These are phyloP conservation scores for Phytophthora citricola DNA, from an alignment of 352 stramenopile species.

Conservation along the genomic window DNA sequence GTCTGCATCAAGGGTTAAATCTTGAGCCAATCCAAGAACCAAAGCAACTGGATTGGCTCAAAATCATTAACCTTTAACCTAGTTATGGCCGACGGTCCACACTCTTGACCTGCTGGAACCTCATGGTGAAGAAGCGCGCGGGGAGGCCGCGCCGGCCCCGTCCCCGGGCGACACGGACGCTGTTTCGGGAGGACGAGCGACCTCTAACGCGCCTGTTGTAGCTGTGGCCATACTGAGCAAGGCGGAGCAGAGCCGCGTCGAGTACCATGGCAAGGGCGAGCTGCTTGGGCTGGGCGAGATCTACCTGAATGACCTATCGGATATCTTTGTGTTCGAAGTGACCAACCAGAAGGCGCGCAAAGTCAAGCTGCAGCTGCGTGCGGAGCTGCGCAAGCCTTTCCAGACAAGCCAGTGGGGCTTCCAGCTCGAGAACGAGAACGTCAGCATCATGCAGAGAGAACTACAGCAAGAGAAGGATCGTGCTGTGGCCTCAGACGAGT, in stretches of 20 bases:
- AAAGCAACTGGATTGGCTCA: conserved; percentile 13
- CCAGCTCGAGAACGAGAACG: conserved; percentile 90
- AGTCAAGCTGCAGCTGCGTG: conserved; percentile 69
- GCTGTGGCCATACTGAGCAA: conserved; percentile 71
- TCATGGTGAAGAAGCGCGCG: conserved; percentile 57
- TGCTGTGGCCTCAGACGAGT: conserved; percentile 52
- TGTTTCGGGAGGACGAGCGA: conserved; percentile 3
- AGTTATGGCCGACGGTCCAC: conserved; percentile 4
- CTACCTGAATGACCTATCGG: conserved; percentile 88
- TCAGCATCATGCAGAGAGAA: conserved; percentile 60
- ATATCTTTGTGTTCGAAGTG: conserved; percentile 86
- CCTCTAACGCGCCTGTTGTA: conserved; percentile 30
- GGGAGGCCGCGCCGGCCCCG: conserved; percentile 22
- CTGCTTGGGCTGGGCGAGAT: conserved; percentile 78
- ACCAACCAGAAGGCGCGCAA: conserved; percentile 61
- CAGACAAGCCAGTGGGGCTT: conserved; percentile 79
- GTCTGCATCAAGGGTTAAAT: conserved; percentile 8
- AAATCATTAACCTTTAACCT: not conserved
- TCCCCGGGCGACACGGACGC: conserved; percentile 14
- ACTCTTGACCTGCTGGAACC: conserved; percentile 18
- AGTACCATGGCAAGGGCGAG: conserved; percentile 64
- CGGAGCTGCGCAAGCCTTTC: conserved; percentile 86
- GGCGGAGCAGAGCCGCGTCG: conserved; percentile 52
- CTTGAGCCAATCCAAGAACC: conserved; percentile 1
- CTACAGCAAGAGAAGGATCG: conserved; percentile 42